Base-by-base conservation (phyloP, 352 stramenopile genomes). In the Phytopythium kandeliae region DNA sequence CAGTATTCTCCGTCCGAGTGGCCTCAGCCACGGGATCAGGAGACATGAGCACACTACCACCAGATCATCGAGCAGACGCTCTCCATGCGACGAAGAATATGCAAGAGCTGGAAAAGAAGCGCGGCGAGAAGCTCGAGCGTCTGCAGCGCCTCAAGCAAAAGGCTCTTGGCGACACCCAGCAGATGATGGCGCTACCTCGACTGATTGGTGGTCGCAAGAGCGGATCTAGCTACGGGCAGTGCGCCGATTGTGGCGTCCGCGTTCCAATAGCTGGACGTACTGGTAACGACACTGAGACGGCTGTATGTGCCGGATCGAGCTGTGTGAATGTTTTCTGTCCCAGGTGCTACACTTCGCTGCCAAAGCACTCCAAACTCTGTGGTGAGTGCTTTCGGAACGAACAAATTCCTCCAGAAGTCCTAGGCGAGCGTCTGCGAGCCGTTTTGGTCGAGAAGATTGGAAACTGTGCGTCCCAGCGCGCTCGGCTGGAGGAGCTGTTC, bases 341-440 rank as follows among this genome's bases (percentile, higher is more conserved):
- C 33, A 15, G 21, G 0, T 94, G 80, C 48, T 86, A 77, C 26
- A 48, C 30, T 1, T 48, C 62, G 22, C 55, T 94, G 2, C 76
- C 75, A 8, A 33, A 34, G 1, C 67, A 55, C 35, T 80, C 68
- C 28, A 85, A 82, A 28, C 48, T 89, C 0, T 94, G 83, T 25
- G 80, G 92, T 57, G 67, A 84, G 22, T 94, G 83, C 45, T 94
- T 85, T 50, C 60, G 82, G 38, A 71, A 91, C 49, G 83, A 91
- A 51, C 45, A 71, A 10, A 48, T 56, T 3, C 63, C 70, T 0
- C 36, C 62, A 11, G 78, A 87, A 47, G 63, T 58, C 1, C 68
- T 88, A 28, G 78, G 79, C 5, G 71, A 78, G 30, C 76, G 82
- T n/a, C 53, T 93, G 15, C 78, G 80, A 36, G 55, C 67, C 0